A percentile compares a stretch with the other conserved stretches of the same genome.
These are phyloP conservation scores for Backusella australiensis DNA, from an alignment of 192 early-diverging fungal genomes.

Conservation along the genomic window DNA sequence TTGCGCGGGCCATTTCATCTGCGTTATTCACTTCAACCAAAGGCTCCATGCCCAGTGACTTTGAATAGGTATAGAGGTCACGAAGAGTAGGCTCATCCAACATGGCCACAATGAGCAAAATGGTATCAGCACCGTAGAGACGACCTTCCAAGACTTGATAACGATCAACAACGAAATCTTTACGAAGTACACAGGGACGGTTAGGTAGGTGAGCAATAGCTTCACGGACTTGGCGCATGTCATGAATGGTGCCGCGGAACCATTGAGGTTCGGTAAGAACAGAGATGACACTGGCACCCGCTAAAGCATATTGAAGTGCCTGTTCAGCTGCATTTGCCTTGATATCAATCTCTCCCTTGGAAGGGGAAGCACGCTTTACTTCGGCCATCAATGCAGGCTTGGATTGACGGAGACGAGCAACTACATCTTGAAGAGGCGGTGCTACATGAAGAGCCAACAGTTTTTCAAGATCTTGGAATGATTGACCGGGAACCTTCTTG, in stretches of 20 bases:
- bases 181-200: conserved; percentile 91
- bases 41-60: conserved; percentile 93
- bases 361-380: conserved; percentile 96
- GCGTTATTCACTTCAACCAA: conserved; percentile 95
- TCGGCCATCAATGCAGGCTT: conserved; percentile 90
- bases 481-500: conserved; percentile 70
- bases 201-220: conserved; percentile 61
- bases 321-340: conserved; percentile 85
- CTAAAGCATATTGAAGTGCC: conserved; percentile 80
- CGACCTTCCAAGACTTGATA: conserved; percentile 97
- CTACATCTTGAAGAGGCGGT: conserved; percentile 79
- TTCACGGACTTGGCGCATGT: conserved; percentile 84
- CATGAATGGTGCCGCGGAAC: conserved; percentile 95
- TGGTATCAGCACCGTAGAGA: conserved; percentile 92
- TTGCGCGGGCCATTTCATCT: conserved; percentile 86
- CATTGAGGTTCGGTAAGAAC: conserved; percentile 98
- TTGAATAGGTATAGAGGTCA: conserved; percentile 71
- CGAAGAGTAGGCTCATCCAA: conserved; percentile 66
- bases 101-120: conserved; percentile 96
- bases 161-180: conserved; percentile 95
- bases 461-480: conserved; percentile 62
- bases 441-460: conserved; percentile 71
- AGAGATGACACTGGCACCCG: conserved; percentile 91
- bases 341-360: conserved; percentile 89
- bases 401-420: conserved; percentile 58